Percentiles rank a stretch among this genome's conserved stretches.
Conservation (phyloP, 345 rosid species). For the Pelargonium nanum region DNA sequence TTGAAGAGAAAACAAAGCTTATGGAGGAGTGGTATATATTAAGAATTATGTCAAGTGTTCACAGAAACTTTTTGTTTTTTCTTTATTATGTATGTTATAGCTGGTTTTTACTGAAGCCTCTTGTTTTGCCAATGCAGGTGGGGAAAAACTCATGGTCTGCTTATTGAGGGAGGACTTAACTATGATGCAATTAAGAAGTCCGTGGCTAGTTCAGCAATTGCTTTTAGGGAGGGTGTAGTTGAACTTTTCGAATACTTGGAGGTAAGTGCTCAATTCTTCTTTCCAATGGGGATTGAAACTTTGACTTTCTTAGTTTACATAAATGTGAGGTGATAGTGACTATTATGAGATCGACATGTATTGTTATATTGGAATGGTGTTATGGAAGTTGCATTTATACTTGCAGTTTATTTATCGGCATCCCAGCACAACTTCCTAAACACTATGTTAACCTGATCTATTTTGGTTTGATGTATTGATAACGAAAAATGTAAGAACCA, state of each 20-base stretch:
- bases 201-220: slow-evolving; percentile 47
- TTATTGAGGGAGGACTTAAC: slow-evolving; percentile 80
- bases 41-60: background rate
- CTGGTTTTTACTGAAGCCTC: background rate
- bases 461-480: too few species aligned
- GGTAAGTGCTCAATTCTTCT: slow-evolving; percentile 30
- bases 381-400: too few species aligned
- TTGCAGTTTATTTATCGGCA: too few species aligned
- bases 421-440: too few species aligned
- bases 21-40: slow-evolving; percentile 82
- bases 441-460: too few species aligned
- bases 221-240: slow-evolving; percentile 74
- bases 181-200: slow-evolving; percentile 64
- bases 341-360: too few species aligned
- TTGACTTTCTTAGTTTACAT: too few species aligned
- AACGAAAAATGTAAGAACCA: too few species aligned
- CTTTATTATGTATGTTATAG: background rate
- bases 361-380: too few species aligned
- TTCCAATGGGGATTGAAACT: background rate
- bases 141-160: slow-evolving; percentile 75
- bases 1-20: slow-evolving; percentile 76
- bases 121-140: slow-evolving; percentile 42
- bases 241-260: slow-evolving; percentile 67
- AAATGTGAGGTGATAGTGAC: too few species aligned
- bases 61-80: too few species aligned